phyloP scores from a whole-genome alignment of 768 basidiomycete species.

The Boletus fagicola region DNA sequence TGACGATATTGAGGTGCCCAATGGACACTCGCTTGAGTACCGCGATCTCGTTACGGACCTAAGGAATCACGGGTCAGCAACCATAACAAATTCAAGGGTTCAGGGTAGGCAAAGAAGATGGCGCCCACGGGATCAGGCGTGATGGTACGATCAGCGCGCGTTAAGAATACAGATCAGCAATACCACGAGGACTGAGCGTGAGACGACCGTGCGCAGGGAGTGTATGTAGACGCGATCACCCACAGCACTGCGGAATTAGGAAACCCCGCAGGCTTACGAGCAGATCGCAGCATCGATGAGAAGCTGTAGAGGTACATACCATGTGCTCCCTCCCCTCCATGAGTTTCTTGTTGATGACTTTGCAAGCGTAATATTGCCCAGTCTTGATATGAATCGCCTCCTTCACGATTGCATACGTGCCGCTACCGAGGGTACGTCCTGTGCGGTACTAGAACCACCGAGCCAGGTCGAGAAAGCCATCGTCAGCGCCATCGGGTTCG shows the following conservation, averaged over 20 bases:
- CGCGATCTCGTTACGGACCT: conserved; percentile 97
- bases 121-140: neutral
- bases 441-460: conserved; percentile 65
- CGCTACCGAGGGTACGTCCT: conserved; percentile 84
- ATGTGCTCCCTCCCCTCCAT: conserved; percentile 98
- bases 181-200: neutral
- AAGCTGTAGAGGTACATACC: conserved; percentile 48
- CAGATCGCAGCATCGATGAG: conserved; percentile 9
- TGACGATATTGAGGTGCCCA: conserved; percentile 87
- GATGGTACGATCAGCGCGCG: conserved; percentile 16
- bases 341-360: conserved; percentile 98
- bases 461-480: neutral
- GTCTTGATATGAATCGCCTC: conserved; percentile 95
- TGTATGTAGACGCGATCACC: neutral
- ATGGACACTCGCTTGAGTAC: conserved; percentile 93
- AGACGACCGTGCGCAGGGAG: conserved; percentile 1
- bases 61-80: conserved; percentile 12
- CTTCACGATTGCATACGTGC: conserved; percentile 93
- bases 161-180: conserved; percentile 10
- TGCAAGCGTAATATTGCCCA: conserved; percentile 94
- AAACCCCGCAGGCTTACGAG: neutral
- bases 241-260: neutral
- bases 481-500: conserved; percentile 7
- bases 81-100: conserved; percentile 10
- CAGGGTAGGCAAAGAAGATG: conserved; percentile 8